Evolutionary conservation across 176 grass and related monocot genomes (phyloP).

Genomic region (Dendrocalamus sinicus): DNA sequence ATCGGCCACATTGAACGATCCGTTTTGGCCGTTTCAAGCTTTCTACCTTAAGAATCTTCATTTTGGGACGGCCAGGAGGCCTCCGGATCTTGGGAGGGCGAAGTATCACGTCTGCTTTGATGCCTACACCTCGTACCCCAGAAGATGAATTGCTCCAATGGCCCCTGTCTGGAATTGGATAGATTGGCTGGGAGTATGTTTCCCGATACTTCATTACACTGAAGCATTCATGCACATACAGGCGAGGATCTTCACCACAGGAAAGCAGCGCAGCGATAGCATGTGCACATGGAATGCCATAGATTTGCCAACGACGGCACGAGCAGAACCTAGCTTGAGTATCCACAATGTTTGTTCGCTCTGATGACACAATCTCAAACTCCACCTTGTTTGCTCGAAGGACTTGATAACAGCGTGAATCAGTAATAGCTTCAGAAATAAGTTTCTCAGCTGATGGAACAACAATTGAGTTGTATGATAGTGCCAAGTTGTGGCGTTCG

Average conservation of each 20-base stretch:
- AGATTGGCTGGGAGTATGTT: constrained; percentile 77
- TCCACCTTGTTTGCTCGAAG: constrained; percentile 98
- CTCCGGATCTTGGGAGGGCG: constrained; percentile 76
- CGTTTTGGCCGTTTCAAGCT: constrained; percentile 91
- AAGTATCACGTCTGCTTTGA: constrained; percentile 68
- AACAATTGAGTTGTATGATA: constrained; percentile 77
- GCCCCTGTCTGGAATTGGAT: constrained; percentile 71
- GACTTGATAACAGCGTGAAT: constrained; percentile 93
- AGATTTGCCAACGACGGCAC: constrained; percentile 91
- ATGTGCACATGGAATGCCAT: constrained; percentile 94
- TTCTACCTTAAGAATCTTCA: constrained; percentile 96
- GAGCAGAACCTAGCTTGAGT: constrained; percentile 81
- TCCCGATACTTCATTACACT: constrained; percentile 78
- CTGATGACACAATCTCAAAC: constrained; percentile 96
- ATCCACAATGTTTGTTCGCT: constrained; percentile 97
- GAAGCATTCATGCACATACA: constrained; percentile 85
- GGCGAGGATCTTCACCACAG: constrained; percentile 80
- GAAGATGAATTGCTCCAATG: constrained; percentile 60
- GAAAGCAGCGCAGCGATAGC: constrained; percentile 87
- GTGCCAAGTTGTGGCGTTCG: constrained; percentile 68
- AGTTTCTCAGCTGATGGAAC: constrained; percentile 89
- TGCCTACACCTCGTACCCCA: constrained; percentile 40
- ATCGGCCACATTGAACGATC: constrained; percentile 84
- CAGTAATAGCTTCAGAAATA: constrained; percentile 81
- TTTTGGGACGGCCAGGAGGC: constrained; percentile 94